A percentile compares a stretch with the other conserved stretches of the same genome.
These are phyloP conservation scores for Amphirosellinia nigrospora DNA, from an alignment of 495 filamentous ascomycete genomes.

Conservation along the genomic window DNA sequence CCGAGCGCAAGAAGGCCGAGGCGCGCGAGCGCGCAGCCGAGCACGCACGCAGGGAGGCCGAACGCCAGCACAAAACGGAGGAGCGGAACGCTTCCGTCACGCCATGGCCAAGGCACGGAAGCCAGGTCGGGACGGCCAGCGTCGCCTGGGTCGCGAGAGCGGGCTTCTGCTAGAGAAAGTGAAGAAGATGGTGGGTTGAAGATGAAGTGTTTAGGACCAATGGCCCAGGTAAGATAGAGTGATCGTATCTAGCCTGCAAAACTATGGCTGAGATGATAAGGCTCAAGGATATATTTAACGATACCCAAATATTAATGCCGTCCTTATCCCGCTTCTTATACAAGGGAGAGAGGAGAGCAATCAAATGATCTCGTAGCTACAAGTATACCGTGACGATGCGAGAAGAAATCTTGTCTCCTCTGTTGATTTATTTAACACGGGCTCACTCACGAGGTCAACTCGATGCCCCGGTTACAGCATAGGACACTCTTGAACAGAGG, in stretches of 20 bases:
- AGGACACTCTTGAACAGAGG: neutral
- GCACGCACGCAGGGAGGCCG: slow-evolving; percentile 58
- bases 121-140: slow-evolving; percentile 77
- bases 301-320: neutral
- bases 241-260: neutral
- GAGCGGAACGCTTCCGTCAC: slow-evolving; percentile 69
- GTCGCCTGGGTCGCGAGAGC: slow-evolving; percentile 85
- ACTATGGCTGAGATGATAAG: neutral
- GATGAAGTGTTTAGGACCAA: neutral
- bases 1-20: slow-evolving; percentile 67
- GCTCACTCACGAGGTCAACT: neutral
- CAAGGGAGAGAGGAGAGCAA: neutral
- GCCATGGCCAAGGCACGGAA: slow-evolving; percentile 77
- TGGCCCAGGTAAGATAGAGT: neutral
- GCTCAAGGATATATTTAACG: neutral
- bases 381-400: neutral
- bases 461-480: neutral
- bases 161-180: slow-evolving; percentile 82
- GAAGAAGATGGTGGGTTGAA: slow-evolving; percentile 67
- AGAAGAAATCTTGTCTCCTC: neutral
- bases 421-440: neutral
- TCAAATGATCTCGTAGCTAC: no score
- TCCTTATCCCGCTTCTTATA: neutral
- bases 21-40: slow-evolving; percentile 65
- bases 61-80: slow-evolving; percentile 61